Evolutionary conservation across 257 asterid species (phyloP), one percentile per base, ranked within the genome.

Genomic region (Solanum chiquidenum): DNA sequence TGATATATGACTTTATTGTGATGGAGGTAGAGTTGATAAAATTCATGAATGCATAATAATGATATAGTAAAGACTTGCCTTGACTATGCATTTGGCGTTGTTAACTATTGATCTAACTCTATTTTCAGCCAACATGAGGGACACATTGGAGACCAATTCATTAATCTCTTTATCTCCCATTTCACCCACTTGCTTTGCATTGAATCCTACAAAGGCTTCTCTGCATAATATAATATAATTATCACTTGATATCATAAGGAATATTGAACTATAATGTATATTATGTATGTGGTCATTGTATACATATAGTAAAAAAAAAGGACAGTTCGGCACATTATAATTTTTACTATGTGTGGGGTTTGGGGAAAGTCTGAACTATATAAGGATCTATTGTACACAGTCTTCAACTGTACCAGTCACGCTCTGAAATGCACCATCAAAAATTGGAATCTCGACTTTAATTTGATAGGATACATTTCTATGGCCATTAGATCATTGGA

Each of bases 61-160:
- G 60, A 75, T 37, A 75, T 37, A 9, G 35, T 76, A 79, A n/a
- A 42, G 75, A 79, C 95, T 93, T 90, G 90, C 98, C 96, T 95
- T 93, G 40, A 91, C 86, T 75, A 94, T 92, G 94, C 98, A 95
- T 88, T 93, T 95, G 72, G 98, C 98, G 85, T 97, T 95, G 90
- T 93, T 96, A 29, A 95, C 95, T 23, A 95, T 93, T 94, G 98
- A 94, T 90, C 96, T 90, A 76, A 95, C 92, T 88, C 98, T 90
- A 92, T 92, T 90, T 83, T 95, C 98, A 25, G 96, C 89, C 89
- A 97, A 83, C 90, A 87, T 88, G 21, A 97, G 89, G 35, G 92
- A 95, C 69, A 92, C 90, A 88, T 93, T 89, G 4, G 92, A 91
- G 46, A 90, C 73, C 84, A 93, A 88, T 25, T 91, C 94, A n/a